Conservation (phyloP, 1,139 yeast genomes). For the Scheffersomyces insectosa region DNA sequence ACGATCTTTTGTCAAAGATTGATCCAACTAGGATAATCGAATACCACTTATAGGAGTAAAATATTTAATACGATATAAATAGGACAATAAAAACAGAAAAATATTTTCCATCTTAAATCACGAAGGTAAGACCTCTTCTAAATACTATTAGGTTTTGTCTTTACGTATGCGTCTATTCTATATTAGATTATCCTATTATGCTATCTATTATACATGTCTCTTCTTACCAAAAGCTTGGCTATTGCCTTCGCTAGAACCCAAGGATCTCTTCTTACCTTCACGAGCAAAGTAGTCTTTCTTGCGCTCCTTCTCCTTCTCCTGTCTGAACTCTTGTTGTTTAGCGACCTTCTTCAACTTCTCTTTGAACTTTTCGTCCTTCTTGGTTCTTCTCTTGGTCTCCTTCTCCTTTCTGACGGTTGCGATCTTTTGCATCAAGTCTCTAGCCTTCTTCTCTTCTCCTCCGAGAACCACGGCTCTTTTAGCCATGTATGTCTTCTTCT, state of each 20-base stretch:
- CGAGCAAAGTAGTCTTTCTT: constrained; percentile 83
- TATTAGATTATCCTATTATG: background rate
- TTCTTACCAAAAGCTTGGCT: constrained; percentile 38
- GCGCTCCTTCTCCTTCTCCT: constrained; percentile 77
- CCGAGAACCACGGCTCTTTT: constrained; percentile 93
- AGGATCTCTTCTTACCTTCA: constrained; percentile 67
- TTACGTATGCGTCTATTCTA: background rate
- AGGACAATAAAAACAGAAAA: background rate
- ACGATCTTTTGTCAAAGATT: constrained; percentile 28
- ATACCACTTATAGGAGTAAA: constrained; percentile 30
- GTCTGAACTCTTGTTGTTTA: constrained; percentile 67
- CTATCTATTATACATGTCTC: constrained; percentile 16
- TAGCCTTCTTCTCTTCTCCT: constrained; percentile 92
- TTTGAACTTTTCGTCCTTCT: constrained; percentile 75
- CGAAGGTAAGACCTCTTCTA: too few relatives aligned
- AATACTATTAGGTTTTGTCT: background rate
- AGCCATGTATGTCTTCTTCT: constrained; percentile 77
- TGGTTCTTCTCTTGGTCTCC: constrained; percentile 72
- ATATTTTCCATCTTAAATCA: too few relatives aligned
- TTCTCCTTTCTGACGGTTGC: constrained; percentile 83
- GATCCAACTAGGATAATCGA: constrained; percentile 36
- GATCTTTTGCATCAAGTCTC: constrained; percentile 85
- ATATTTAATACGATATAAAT: constrained; percentile 1
- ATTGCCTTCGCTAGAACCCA: constrained; percentile 40
- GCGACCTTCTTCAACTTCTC: constrained; percentile 75